Evolutionary conservation across 1,284 basidiomycete genomes (phyloP).

Genomic region (Peniophora sp.): DNA sequence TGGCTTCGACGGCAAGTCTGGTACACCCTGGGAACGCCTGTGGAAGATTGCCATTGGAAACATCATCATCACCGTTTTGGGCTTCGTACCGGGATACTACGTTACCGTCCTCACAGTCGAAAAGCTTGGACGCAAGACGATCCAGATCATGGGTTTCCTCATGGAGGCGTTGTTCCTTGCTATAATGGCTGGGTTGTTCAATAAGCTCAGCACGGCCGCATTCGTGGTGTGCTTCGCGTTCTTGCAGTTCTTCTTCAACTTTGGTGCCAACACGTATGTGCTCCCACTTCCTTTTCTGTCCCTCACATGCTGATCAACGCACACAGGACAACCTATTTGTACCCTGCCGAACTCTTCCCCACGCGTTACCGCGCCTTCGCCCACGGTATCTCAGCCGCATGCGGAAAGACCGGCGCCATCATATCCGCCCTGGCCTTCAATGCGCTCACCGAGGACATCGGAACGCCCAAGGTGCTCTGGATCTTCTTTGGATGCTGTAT

Average conservation of each 20-base stretch:
- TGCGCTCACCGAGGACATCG: slow-evolving; percentile 54
- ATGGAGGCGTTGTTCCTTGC: slow-evolving; percentile 64
- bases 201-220: slow-evolving; percentile 47
- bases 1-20: slow-evolving; percentile 49
- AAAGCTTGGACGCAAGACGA: slow-evolving; percentile 63
- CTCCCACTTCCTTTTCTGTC: neutral
- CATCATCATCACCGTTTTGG: slow-evolving; percentile 63
- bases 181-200: slow-evolving; percentile 61
- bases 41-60: slow-evolving; percentile 62
- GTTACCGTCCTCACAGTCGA: slow-evolving; percentile 64
- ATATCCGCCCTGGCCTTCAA: slow-evolving; percentile 79
- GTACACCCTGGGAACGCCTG: slow-evolving; percentile 53
- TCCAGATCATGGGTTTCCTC: slow-evolving; percentile 76
- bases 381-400: slow-evolving; percentile 76
- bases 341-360: slow-evolving; percentile 86
- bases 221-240: slow-evolving; percentile 71
- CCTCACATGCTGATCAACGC: slow-evolving; percentile 2
- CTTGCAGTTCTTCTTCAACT: slow-evolving; percentile 71
- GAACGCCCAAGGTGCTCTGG: slow-evolving; percentile 55
- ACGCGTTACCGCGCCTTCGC: slow-evolving; percentile 76
- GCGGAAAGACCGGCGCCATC: slow-evolving; percentile 77
- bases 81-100: slow-evolving; percentile 75
- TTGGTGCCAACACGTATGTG: slow-evolving; percentile 80
- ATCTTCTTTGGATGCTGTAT: slow-evolving; percentile 59
- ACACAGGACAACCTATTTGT: slow-evolving; percentile 49